A percentile compares a stretch with the other conserved stretches of the same genome.
These are phyloP conservation scores for Rugonectria rugulosa DNA, from an alignment of 2,329 filamentous ascomycete genomes.

Conservation along the genomic window DNA sequence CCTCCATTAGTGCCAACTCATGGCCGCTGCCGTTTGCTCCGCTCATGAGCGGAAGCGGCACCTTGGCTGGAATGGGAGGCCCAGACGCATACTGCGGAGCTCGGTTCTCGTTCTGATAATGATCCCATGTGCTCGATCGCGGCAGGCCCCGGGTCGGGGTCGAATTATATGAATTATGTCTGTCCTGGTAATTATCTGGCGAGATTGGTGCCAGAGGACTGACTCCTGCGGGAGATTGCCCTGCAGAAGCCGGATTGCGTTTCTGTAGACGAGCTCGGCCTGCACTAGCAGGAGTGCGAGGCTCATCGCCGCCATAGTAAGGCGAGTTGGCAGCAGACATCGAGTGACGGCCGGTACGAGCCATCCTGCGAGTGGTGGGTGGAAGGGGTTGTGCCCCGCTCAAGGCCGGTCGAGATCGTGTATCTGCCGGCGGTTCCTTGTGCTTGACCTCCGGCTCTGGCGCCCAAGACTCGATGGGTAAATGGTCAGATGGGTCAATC, in stretches of 20 bases:
- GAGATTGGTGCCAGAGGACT: conserved; percentile 63
- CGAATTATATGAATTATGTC: conserved; percentile 45
- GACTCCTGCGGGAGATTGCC: conserved; percentile 47
- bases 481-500: conserved; percentile 81
- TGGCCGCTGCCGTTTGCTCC: conserved; percentile 52
- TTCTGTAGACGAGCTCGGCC: conserved; percentile 71
- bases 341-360: conserved; percentile 61
- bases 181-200: conserved; percentile 58
- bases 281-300: conserved; percentile 45
- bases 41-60: conserved; percentile 63
- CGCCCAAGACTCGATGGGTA: conserved; percentile 80
- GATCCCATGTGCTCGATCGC: conserved; percentile 61
- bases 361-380: conserved; percentile 57
- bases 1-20: conserved; percentile 70
- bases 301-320: conserved; percentile 43
- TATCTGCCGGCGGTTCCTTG: conserved; percentile 39
- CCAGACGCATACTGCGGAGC: conserved; percentile 49
- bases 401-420: conserved; percentile 54
- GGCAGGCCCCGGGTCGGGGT: conserved; percentile 46
- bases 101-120: conserved; percentile 61
- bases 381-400: conserved; percentile 63
- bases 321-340: conserved; percentile 47
- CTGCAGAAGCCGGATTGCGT: conserved; percentile 59
- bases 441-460: conserved; percentile 71
- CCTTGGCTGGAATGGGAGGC: conserved; percentile 75